These are phyloP conservation scores for Polychaeton citri DNA, from an alignment of 2,329 filamentous ascomycete species.

Conservation along the genomic window DNA sequence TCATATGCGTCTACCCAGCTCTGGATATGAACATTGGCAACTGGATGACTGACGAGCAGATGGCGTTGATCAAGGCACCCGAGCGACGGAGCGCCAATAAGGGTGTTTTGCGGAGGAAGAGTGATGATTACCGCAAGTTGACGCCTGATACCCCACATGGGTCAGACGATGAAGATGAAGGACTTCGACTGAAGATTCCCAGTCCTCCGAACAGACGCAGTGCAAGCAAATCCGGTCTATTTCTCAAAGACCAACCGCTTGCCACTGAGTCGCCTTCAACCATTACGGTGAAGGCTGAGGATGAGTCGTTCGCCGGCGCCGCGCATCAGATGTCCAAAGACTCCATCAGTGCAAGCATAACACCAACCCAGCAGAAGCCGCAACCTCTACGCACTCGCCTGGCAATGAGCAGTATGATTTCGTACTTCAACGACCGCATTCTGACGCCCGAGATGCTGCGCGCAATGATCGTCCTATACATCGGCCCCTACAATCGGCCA, in stretches of 20 bases:
- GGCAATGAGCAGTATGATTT: slow-evolving; percentile 92
- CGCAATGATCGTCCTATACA: slow-evolving; percentile 96
- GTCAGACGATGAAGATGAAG: slow-evolving; percentile 58
- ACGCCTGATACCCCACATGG: slow-evolving; percentile 69
- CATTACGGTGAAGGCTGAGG: neutral
- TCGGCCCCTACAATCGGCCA: slow-evolving; percentile 83
- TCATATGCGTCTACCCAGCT: slow-evolving; percentile 78
- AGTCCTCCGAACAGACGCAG: neutral
- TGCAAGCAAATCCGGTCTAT: slow-evolving; percentile 1
- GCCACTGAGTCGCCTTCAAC: neutral
- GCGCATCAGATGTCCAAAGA: slow-evolving; percentile 18
- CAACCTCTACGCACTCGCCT: slow-evolving; percentile 62
- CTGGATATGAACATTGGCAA: slow-evolving; percentile 96
- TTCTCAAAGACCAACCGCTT: slow-evolving; percentile 1
- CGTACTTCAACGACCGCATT: slow-evolving; percentile 92
- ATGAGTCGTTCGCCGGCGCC: neutral
- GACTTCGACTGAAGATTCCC: neutral
- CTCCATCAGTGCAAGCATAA: slow-evolving; percentile 12
- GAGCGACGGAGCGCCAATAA: slow-evolving; percentile 64
- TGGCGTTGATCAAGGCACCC: slow-evolving; percentile 81
- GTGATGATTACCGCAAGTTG: slow-evolving; percentile 72
- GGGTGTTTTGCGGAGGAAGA: slow-evolving; percentile 71
- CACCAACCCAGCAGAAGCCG: slow-evolving; percentile 23
- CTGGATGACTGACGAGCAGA: slow-evolving; percentile 98
- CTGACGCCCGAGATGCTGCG: slow-evolving; percentile 97